phyloP scores from a whole-genome alignment of 768 basidiomycete genomes.

The Collybia mongolica region DNA sequence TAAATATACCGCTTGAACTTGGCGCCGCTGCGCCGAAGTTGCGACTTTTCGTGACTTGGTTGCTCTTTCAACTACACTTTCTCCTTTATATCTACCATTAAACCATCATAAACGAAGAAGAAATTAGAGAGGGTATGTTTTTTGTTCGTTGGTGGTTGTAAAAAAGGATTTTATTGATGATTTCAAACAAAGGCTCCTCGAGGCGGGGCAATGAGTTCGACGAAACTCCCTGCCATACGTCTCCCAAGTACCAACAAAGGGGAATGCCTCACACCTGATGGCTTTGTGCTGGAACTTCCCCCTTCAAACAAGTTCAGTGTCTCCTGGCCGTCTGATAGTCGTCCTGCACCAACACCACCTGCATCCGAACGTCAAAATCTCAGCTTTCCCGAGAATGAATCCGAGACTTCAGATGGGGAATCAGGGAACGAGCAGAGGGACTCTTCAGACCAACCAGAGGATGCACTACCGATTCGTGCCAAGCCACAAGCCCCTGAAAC shows the following conservation, averaged over 20 bases:
- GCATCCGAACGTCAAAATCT: slow-evolving; percentile 38
- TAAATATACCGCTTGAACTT: no score
- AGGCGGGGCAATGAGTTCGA: slow-evolving; percentile 28
- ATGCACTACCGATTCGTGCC: slow-evolving; percentile 13
- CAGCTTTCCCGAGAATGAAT: slow-evolving; percentile 49
- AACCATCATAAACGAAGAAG: no score
- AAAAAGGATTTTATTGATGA: no score
- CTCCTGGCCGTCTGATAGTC: slow-evolving; percentile 51
- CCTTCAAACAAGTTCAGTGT: slow-evolving; percentile 58
- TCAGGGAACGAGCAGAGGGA: slow-evolving; percentile 16
- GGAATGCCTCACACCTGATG: slow-evolving; percentile 41
- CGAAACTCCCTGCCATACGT: slow-evolving; percentile 48
- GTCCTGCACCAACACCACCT: slow-evolving; percentile 35
- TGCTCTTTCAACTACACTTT: no score
- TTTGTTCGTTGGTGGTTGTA: no score
- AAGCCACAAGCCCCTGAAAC: slow-evolving; percentile 7
- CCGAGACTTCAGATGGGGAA: slow-evolving; percentile 48
- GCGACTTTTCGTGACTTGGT: no score
- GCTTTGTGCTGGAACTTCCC: slow-evolving; percentile 43
- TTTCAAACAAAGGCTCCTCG: not conserved
- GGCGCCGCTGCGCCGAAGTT: no score
- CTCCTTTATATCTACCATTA: no score
- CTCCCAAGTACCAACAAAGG: slow-evolving; percentile 43
- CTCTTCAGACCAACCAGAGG: slow-evolving; percentile 13
- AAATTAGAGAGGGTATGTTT: no score